Percentiles rank a stretch among this genome's conserved stretches.
These are phyloP conservation scores for Hypoxylon sp. DNA, from an alignment of 2,329 filamentous ascomycete genomes.

Conservation along the genomic window DNA sequence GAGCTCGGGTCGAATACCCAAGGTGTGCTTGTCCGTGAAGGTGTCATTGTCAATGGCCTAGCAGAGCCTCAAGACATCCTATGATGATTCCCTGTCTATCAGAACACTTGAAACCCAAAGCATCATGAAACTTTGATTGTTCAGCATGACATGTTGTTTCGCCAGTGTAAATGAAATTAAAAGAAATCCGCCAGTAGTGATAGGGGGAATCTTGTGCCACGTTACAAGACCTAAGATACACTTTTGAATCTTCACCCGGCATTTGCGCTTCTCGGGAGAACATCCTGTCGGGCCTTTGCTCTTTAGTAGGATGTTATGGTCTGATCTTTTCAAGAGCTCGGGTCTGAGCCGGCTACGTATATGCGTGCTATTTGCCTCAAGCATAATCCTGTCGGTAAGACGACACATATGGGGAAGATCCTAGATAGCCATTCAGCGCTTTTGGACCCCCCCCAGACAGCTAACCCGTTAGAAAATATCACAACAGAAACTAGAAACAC, in stretches of 20 bases:
- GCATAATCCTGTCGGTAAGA: slow-evolving; percentile 38
- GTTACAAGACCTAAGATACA: slow-evolving; percentile 48
- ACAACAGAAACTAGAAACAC: slow-evolving; percentile 42
- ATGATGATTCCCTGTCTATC: slow-evolving; percentile 1
- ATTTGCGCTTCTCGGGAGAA: slow-evolving; percentile 38
- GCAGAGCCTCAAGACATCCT: slow-evolving; percentile 38
- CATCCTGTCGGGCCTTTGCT: slow-evolving; percentile 24
- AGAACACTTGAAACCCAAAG: slow-evolving; percentile 8
- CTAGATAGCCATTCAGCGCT: slow-evolving; percentile 21
- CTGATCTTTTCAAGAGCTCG: slow-evolving; percentile 19
- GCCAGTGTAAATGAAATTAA: slow-evolving; percentile 30
- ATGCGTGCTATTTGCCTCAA: slow-evolving; percentile 33
- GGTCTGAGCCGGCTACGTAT: slow-evolving; percentile 39
- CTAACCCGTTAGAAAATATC: slow-evolving; percentile 32
- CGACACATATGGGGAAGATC: slow-evolving; percentile 26
- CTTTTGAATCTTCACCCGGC: slow-evolving; percentile 44
- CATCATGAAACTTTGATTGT: slow-evolving; percentile 19
- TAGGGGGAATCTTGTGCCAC: slow-evolving; percentile 48
- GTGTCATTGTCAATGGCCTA: slow-evolving; percentile 12
- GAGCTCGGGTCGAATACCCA: slow-evolving; percentile 28
- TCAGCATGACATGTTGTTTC: slow-evolving; percentile 17
- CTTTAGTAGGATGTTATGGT: slow-evolving; percentile 18
- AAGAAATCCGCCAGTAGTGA: slow-evolving; percentile 40
- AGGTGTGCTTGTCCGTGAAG: background rate
- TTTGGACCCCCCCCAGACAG: slow-evolving; percentile 13